Conservation (phyloP, 139 green algal genomes). For the Chlamydomonas sphaeroides region DNA sequence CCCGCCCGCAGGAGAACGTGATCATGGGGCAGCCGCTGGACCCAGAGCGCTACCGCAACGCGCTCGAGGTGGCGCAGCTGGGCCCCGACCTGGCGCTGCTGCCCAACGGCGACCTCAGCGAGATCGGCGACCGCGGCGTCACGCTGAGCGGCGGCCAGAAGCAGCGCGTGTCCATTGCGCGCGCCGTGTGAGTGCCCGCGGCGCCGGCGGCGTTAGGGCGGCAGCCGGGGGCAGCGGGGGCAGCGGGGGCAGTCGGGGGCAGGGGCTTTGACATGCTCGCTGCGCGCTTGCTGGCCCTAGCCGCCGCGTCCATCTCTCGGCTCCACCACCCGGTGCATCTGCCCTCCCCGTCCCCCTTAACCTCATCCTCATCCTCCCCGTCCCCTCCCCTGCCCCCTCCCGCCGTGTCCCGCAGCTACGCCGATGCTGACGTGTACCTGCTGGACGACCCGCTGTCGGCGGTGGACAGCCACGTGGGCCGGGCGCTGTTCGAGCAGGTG, state of each 20-base stretch:
- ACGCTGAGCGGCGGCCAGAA: constrained; percentile 92
- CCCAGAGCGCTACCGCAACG: constrained; percentile 46
- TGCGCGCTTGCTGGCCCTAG: no score
- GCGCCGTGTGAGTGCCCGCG: constrained; percentile 82
- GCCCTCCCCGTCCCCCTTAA: no score
- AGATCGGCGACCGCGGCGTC: constrained; percentile 95
- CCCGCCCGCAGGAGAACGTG: constrained; percentile 72
- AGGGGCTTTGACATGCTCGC: no score
- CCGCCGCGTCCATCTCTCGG: background rate
- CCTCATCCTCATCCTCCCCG: no score
- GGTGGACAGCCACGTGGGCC: constrained; percentile 92
- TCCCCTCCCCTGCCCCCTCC: background rate
- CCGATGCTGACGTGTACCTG: constrained; percentile 89
- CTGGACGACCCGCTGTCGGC: constrained; percentile 95
- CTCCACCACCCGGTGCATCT: background rate
- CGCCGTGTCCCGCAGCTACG: constrained; percentile 2
- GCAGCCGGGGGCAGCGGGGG: no score
- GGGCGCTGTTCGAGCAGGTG: constrained; percentile 82
- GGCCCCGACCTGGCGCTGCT: constrained; percentile 78
- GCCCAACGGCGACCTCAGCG: constrained; percentile 83
- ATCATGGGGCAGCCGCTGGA: constrained; percentile 67
- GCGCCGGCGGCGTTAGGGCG: no score
- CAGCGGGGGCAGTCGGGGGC: no score
- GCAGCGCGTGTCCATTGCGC: constrained; percentile 89
- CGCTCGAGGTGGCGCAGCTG: constrained; percentile 63